Percentiles rank a stretch among this genome's conserved stretches.
These are phyloP conservation scores for Stereum hirsutum DNA, from an alignment of 1,284 basidiomycete genomes.

Conservation along the genomic window DNA sequence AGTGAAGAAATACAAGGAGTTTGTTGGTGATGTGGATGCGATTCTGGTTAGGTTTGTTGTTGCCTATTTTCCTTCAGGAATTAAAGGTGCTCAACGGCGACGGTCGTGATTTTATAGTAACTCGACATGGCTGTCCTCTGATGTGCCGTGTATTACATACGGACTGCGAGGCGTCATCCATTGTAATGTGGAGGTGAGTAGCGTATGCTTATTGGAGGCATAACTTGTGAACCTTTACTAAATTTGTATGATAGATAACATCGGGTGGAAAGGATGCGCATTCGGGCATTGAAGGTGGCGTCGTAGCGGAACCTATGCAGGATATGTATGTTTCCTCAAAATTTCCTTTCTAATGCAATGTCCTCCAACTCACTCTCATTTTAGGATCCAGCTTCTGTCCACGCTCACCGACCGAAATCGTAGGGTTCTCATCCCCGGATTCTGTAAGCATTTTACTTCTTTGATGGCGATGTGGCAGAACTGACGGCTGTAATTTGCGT, in stretches of 20 bases:
- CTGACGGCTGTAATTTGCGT: neutral
- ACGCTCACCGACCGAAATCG: constrained; percentile 53
- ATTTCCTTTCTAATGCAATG: neutral
- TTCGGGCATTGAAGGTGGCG: constrained; percentile 91
- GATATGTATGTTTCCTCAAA: constrained; percentile 61
- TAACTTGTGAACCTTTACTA: neutral
- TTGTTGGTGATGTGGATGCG: constrained; percentile 79
- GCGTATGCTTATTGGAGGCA: too few species aligned
- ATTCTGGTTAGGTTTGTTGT: constrained; percentile 66
- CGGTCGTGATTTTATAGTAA: constrained; percentile 43
- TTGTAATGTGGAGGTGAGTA: constrained; percentile 59
- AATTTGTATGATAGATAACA: constrained; percentile 37
- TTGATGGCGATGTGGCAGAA: neutral
- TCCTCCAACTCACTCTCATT: constrained; percentile 8
- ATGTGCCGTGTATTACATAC: constrained; percentile 93
- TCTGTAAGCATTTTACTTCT: constrained; percentile 52
- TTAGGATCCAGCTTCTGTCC: constrained; percentile 73
- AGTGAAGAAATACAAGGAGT: constrained; percentile 68
- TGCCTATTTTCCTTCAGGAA: too few species aligned
- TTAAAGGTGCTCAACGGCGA: neutral
- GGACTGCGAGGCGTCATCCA: constrained; percentile 91
- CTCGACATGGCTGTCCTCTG: constrained; percentile 95
- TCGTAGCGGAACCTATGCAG: constrained; percentile 81
- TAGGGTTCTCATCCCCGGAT: constrained; percentile 69
- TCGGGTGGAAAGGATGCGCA: constrained; percentile 71